These are phyloP conservation scores for Nemophila menziesii DNA, from an alignment of 257 asterid species.

Conservation along the genomic window DNA sequence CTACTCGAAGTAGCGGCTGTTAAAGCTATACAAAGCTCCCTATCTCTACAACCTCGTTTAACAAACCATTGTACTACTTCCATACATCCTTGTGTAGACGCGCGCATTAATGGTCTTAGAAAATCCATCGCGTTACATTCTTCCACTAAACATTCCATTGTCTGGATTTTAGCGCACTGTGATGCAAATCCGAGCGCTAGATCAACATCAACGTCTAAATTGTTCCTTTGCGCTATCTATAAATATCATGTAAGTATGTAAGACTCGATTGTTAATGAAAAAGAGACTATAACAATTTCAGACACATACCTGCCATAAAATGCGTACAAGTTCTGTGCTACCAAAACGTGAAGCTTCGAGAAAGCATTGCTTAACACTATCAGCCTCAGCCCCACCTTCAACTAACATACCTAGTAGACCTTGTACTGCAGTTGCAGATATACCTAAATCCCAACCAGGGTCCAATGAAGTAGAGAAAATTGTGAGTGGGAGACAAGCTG, in stretches of 20 bases:
- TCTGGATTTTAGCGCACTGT: slow-evolving; percentile 77
- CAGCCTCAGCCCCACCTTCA: slow-evolving; percentile 99
- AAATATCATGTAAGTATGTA: too few relatives aligned
- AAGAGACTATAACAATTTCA: too few relatives aligned
- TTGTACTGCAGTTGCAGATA: slow-evolving; percentile 87
- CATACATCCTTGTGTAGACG: slow-evolving; percentile 91
- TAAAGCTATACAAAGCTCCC: slow-evolving; percentile 95
- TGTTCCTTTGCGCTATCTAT: slow-evolving; percentile 95
- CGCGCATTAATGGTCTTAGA: slow-evolving; percentile 94
- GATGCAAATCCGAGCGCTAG: slow-evolving; percentile 93
- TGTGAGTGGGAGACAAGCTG: slow-evolving; percentile 99
- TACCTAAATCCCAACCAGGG: slow-evolving; percentile 97
- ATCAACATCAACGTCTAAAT: slow-evolving; percentile 97
- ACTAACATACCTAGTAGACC: slow-evolving; percentile 91
- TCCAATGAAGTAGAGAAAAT: slow-evolving; percentile 93
- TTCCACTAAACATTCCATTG: slow-evolving; percentile 92
- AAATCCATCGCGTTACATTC: slow-evolving; percentile 93
- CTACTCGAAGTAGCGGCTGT: slow-evolving; percentile 96
- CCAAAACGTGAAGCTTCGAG: slow-evolving; percentile 99
- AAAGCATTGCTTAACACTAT: slow-evolving; percentile 93
- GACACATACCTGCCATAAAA: slow-evolving; percentile 92
- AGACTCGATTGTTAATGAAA: too few relatives aligned
- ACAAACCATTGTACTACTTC: slow-evolving; percentile 92
- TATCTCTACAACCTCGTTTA: slow-evolving; percentile 80
- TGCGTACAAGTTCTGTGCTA: slow-evolving; percentile 98